Conservation (phyloP, 352 stramenopile species). For the Globisporangium sylvaticum region DNA sequence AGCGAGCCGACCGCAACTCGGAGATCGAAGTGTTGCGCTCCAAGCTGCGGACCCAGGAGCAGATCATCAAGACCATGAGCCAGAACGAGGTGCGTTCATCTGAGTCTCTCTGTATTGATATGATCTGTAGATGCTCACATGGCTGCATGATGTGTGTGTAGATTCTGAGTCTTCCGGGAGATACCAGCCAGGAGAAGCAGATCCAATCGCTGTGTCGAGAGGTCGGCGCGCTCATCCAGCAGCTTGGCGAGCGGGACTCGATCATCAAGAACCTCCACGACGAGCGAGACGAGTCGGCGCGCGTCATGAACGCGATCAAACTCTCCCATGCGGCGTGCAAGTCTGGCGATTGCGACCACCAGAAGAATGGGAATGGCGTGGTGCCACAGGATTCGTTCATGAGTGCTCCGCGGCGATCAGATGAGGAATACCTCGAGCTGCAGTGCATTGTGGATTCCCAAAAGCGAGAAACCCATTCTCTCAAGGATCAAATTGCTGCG, state of each 20-base stretch:
- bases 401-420: constrained; percentile 1
- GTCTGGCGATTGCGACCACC: constrained; percentile 1
- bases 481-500: constrained; percentile 9
- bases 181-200: constrained; percentile 42
- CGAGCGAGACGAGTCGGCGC: constrained; percentile 41
- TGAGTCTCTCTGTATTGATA: not conserved
- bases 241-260: constrained; percentile 51
- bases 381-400: not conserved
- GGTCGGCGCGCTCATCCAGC: constrained; percentile 47
- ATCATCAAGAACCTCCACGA: constrained; percentile 54
- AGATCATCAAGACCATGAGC: constrained; percentile 50
- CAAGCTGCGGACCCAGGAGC: constrained; percentile 46
- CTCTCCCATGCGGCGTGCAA: constrained; percentile 21
- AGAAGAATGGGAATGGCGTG: constrained; percentile 1
- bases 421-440: constrained; percentile 19
- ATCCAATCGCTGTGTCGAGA: constrained; percentile 57
- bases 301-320: constrained; percentile 42
- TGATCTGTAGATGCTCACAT: not conserved
- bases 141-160: not conserved
- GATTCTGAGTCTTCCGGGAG: constrained; percentile 24
- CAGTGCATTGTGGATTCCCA: constrained; percentile 3
- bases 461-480: not conserved
- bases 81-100: constrained; percentile 32
- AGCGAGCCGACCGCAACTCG: constrained; percentile 28
- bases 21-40: constrained; percentile 45